Conservation (phyloP, 1,284 basidiomycete genomes). For the Microbotryomycetes sp. region DNA sequence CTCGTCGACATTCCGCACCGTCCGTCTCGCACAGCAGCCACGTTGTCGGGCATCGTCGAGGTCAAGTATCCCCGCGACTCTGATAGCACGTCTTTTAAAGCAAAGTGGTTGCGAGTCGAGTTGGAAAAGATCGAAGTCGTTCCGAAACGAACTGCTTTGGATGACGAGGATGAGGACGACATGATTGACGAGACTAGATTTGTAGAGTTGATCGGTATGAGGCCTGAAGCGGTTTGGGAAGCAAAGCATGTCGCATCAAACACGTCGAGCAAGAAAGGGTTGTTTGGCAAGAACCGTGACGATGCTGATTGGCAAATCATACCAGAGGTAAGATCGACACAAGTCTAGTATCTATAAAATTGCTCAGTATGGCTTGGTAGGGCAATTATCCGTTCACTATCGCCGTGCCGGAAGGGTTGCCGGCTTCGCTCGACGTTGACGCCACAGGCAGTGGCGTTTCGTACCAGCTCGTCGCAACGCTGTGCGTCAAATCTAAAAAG, state of each 20-base stretch:
- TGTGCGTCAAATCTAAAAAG: constrained; percentile 20
- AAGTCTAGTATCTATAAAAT: neutral
- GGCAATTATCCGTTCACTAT: constrained; percentile 25
- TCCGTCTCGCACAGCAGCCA: constrained; percentile 7
- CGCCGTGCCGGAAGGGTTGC: constrained; percentile 20
- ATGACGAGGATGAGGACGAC: neutral
- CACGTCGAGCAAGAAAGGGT: neutral
- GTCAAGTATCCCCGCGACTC: neutral
- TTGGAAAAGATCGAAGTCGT: constrained; percentile 23
- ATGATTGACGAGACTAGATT: neutral
- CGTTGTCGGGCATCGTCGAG: constrained; percentile 11
- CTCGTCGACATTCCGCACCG: constrained; percentile 3
- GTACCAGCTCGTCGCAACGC: constrained; percentile 24
- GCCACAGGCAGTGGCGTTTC: constrained; percentile 8
- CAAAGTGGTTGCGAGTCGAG: constrained; percentile 16
- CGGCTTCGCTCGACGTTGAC: constrained; percentile 18
- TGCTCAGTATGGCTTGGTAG: neutral
- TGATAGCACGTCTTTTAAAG: neutral
- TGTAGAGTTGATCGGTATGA: constrained; percentile 25
- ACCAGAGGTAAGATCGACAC: constrained; percentile 11
- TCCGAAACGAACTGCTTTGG: neutral
- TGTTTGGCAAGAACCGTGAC: neutral
- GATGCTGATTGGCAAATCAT: constrained; percentile 5
- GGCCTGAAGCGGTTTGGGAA: constrained; percentile 20
- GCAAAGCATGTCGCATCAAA: neutral